Evolutionary conservation across 176 grass and related monocot genomes (phyloP).

Genomic region (Paspalum notatum): DNA sequence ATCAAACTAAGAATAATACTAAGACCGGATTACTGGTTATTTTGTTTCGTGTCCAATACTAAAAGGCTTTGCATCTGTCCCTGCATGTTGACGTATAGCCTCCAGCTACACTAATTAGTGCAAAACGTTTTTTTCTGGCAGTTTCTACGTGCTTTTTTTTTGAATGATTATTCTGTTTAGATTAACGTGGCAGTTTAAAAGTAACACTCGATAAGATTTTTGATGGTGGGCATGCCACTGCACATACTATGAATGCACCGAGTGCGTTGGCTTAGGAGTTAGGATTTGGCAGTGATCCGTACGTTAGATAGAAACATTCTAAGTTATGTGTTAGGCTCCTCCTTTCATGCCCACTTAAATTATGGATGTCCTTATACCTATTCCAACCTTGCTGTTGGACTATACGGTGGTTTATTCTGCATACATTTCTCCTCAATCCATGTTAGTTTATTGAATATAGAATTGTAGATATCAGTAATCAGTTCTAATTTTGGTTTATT

Average conservation of each 20-base stretch:
- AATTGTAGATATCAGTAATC: background rate
- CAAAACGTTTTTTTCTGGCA: background rate
- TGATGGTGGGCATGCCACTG: background rate
- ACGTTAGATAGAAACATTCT: background rate
- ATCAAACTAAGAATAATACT: background rate
- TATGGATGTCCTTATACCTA: background rate
- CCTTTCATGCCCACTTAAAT: background rate
- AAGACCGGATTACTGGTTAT: background rate
- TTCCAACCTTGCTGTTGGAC: background rate
- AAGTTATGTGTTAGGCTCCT: background rate
- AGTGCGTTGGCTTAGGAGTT: background rate
- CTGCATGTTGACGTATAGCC: background rate
- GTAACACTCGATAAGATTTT: background rate
- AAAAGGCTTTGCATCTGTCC: background rate
- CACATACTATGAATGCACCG: background rate
- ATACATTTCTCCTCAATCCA: background rate
- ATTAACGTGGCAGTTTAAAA: background rate
- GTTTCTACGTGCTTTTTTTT: background rate
- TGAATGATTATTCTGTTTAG: no score
- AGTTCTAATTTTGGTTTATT: constrained; percentile 10
- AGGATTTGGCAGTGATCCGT: background rate
- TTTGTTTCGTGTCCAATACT: background rate
- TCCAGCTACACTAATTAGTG: background rate
- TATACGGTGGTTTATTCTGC: background rate
- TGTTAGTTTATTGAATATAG: background rate